A percentile compares a stretch with the other conserved stretches of the same genome.
phyloP scores from a whole-genome alignment of 371 early-diverging fungal species.

The Syncephalis fuscata region DNA sequence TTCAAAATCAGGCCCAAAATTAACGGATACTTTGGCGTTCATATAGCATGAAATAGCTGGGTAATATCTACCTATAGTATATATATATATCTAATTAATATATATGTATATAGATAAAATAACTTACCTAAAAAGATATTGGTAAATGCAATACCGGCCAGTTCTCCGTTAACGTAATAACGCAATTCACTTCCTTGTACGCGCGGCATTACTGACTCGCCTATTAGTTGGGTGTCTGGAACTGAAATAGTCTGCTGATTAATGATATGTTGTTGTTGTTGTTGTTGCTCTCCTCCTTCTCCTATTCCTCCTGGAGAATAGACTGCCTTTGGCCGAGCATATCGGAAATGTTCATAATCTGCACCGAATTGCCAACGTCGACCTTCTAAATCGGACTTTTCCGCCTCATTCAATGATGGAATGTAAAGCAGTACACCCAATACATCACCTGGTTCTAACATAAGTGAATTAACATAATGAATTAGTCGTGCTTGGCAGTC shows the following conservation, averaged over 20 bases:
- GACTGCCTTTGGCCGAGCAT: not conserved
- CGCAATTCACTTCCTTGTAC: constrained; percentile 22
- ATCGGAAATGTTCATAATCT: constrained; percentile 11
- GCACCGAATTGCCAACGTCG: constrained; percentile 11
- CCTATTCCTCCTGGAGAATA: constrained; percentile 5
- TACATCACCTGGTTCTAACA: constrained; percentile 29
- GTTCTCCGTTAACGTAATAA: constrained; percentile 39
- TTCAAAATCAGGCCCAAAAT: constrained; percentile 42
- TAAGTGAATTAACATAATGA: not conserved
- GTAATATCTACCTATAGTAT: constrained; percentile 37
- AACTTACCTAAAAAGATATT: constrained; percentile 26
- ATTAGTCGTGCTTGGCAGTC: too few relatives aligned
- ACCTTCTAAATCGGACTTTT: constrained; percentile 14
- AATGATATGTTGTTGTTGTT: constrained; percentile 12
- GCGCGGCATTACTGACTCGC: constrained; percentile 9
- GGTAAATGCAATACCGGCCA: constrained; percentile 38
- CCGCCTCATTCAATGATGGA: constrained; percentile 21
- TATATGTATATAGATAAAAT: constrained; percentile 1
- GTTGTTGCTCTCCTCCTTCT: too few relatives aligned
- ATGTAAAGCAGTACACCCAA: constrained; percentile 36
- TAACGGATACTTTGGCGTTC: constrained; percentile 31
- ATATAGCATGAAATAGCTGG: constrained; percentile 43
- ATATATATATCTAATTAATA: not conserved
- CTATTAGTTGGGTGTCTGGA: too few relatives aligned
- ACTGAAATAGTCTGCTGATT: too few relatives aligned